Evolutionary conservation across 208 protist genomes (phyloP).

Genomic region (Crithidia bombi): DNA sequence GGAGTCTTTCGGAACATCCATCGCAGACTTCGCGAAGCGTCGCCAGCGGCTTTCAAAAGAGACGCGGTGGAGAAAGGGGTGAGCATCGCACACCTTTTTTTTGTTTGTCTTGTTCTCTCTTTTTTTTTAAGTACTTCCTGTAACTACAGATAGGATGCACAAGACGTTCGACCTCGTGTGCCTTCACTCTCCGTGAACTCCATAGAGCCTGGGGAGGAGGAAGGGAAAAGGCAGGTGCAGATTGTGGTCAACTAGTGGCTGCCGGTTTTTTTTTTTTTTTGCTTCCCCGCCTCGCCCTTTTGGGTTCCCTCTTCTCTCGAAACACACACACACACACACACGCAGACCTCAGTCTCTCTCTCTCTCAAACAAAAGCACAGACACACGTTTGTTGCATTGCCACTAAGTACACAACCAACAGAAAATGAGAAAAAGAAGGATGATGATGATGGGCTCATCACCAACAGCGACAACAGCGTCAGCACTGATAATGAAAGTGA

Average conservation of each 20-base stretch:
- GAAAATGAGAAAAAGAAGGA: conserved; percentile 9
- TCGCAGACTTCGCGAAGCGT: too few species aligned
- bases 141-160: background rate
- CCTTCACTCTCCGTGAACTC: background rate
- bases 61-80: background rate
- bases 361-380: background rate
- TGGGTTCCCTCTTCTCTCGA: too few species aligned
- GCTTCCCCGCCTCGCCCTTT: too few species aligned
- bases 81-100: background rate
- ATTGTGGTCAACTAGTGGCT: too few species aligned
- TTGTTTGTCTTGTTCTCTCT: background rate
- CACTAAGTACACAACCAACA: conserved; percentile 5
- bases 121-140: background rate
- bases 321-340: background rate
- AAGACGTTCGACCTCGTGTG: background rate
- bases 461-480: too few species aligned
- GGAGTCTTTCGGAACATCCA: too few species aligned
- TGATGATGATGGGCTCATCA: too few species aligned
- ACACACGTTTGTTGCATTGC: conserved; percentile 17
- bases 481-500: too few species aligned
- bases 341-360: too few species aligned
- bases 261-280: too few species aligned
- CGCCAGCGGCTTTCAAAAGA: too few species aligned
- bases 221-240: background rate
- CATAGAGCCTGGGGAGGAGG: background rate